Evolutionary conservation across 2,329 filamentous ascomycete species (phyloP).

Genomic region (Colletotrichum trifolii): DNA sequence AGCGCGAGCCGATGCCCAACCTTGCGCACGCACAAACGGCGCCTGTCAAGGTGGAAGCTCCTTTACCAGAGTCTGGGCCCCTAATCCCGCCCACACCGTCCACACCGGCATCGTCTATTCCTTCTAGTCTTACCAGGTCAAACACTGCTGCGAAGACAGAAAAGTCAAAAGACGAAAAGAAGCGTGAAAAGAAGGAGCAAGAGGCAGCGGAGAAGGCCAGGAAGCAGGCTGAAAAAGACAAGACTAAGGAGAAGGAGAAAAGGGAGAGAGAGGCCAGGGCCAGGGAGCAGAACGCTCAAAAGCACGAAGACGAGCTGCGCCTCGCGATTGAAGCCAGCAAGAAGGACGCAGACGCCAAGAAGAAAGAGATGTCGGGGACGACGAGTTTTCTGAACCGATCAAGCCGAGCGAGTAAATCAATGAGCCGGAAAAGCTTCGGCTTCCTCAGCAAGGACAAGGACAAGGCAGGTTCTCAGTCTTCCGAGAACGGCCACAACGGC

Average conservation of each 20-base stretch:
- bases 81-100: constrained; percentile 48
- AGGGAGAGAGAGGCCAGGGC: constrained; percentile 50
- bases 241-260: constrained; percentile 57
- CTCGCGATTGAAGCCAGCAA: constrained; percentile 75
- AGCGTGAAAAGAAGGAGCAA: constrained; percentile 76
- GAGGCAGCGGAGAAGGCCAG: constrained; percentile 63
- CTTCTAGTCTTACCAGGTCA: constrained; percentile 38
- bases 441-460: constrained; percentile 69
- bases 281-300: constrained; percentile 54
- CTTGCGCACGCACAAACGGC: constrained; percentile 76
- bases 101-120: constrained; percentile 43
- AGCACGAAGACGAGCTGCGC: constrained; percentile 71
- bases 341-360: constrained; percentile 57
- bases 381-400: constrained; percentile 71
- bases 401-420: constrained; percentile 79
- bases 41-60: constrained; percentile 52
- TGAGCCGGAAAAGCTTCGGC: constrained; percentile 80
- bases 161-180: constrained; percentile 70
- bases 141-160: constrained; percentile 38
- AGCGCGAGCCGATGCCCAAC: constrained; percentile 64
- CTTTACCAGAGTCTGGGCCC: constrained; percentile 39
- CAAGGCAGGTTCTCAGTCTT: constrained; percentile 42
- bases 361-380: constrained; percentile 53
- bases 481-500: constrained; percentile 46
- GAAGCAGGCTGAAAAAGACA: constrained; percentile 58